Evolutionary conservation across 306 rosid genomes (phyloP), one percentile per base, ranked within the genome.

Genomic region (Luffa acutangula): DNA sequence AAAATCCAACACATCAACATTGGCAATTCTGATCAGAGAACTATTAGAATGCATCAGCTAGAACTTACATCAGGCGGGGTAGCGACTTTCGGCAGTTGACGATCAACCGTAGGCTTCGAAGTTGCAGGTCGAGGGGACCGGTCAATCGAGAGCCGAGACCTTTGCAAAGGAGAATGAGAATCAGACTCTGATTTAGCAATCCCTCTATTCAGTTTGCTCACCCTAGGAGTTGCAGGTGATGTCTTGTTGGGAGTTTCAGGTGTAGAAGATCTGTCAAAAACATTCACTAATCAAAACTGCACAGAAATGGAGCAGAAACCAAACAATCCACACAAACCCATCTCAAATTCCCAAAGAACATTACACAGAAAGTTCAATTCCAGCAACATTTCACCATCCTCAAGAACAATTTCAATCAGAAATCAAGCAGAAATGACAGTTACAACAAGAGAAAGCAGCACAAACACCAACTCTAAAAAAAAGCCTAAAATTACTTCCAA

Each of bases 141-240:
- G n/a, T 95, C 98, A 1, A 89, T 57, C 20, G 98, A 86, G 79
- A 88, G 87, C 56, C 95, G 95, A 4, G 86, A 87, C 80, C 77
- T 90, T 52, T 82, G 98, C 86, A 91, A 72, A 78, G 97, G 92
- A 4, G 97, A 94, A 18, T 90, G 94, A 0, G 92, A 85, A 43
- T 89, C 95, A 37, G 96, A 74, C 21, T 92, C 98, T 14, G 97
- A 81, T 86, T 92, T 95, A 51, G 89, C 59, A 18, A 80, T 79
- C 83, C 93, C 92, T 82, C 86, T 86, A 84, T 86, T 85, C 75
- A 89, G 89, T 57, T 87, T 95, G 77, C 89, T 88, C 43, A 88
- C 91, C 83, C 93, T 89, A 9, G 98, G 97, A 9, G 98, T 90
- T 72, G 90, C 93, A 11, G 95, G 92, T 58, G 98, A 85, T 62